Evolutionary conservation across 129 eudicot species (phyloP).

Genomic region (Artemisia tridentata): DNA sequence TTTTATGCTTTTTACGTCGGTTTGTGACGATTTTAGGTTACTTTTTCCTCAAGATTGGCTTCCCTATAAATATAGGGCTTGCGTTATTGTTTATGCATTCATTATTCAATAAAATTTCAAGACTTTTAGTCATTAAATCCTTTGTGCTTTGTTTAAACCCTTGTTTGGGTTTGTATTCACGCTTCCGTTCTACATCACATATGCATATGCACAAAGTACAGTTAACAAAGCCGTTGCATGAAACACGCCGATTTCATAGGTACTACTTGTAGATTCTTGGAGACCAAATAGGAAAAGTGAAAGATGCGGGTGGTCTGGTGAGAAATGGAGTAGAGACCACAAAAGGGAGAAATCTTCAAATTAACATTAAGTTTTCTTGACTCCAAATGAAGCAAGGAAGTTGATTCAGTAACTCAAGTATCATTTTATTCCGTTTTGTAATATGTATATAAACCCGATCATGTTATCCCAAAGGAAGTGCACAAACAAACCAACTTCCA

Average conservation of each 20-base stretch:
- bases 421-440: slow-evolving; percentile 44
- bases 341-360: slow-evolving; percentile 42
- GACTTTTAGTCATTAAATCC: no score
- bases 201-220: slow-evolving; percentile 17
- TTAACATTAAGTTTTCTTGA: slow-evolving; percentile 27
- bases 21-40: no score
- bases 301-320: slow-evolving; percentile 17
- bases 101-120: no score
- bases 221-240: slow-evolving; percentile 6
- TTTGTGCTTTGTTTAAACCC: no score
- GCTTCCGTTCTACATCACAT: no score
- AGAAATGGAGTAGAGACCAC: slow-evolving; percentile 31
- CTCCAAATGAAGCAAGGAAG: slow-evolving; percentile 59
- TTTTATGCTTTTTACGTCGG: no score
- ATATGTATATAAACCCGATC: slow-evolving; percentile 28
- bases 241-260: slow-evolving; percentile 4
- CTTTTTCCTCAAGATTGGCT: no score
- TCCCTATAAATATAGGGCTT: no score
- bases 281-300: slow-evolving; percentile 33
- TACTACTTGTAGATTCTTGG: slow-evolving; percentile 35
- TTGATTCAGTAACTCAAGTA: slow-evolving; percentile 41
- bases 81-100: no score
- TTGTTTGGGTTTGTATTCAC: no score
- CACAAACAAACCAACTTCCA: slow-evolving; percentile 20
- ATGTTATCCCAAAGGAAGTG: slow-evolving; percentile 1